Evolutionary conservation across 2,329 filamentous ascomycete species (phyloP).

Genomic region (Ceratocystis smalleyi): DNA sequence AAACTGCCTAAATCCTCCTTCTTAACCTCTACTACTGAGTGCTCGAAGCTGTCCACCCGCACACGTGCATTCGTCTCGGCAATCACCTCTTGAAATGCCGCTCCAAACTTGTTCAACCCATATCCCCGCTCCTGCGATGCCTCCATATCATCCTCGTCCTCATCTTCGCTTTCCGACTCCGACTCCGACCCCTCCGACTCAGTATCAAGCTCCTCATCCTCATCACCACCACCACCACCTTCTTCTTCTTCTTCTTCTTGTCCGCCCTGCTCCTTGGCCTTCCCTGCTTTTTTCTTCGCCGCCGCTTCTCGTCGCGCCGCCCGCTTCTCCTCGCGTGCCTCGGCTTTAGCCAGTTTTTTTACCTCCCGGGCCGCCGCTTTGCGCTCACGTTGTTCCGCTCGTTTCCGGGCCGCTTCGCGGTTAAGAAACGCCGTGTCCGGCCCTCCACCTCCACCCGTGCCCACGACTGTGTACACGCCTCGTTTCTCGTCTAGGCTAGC

Average conservation of each 20-base stretch:
- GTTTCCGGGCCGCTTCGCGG: constrained; percentile 48
- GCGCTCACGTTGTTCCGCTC: constrained; percentile 44
- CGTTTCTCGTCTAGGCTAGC: constrained; percentile 76
- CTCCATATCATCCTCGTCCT: constrained; percentile 41
- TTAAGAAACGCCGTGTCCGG: constrained; percentile 56
- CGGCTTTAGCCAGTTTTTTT: constrained; percentile 39
- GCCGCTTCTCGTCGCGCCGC: constrained; percentile 35
- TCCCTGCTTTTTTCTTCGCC: background rate
- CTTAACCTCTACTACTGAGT: constrained; percentile 92
- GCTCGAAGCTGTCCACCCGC: constrained; percentile 89
- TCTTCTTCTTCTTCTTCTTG: background rate
- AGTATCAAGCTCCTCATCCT: constrained; percentile 34
- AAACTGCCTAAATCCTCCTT: constrained; percentile 89
- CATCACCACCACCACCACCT: constrained; percentile 27
- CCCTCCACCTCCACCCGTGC: constrained; percentile 73
- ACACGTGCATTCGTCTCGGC: constrained; percentile 80
- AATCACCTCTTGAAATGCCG: constrained; percentile 89
- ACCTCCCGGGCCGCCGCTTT: constrained; percentile 49
- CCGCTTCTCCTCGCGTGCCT: constrained; percentile 44
- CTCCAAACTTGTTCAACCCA: constrained; percentile 79
- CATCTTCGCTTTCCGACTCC: constrained; percentile 25
- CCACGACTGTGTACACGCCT: constrained; percentile 82
- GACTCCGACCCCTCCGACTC: constrained; percentile 24
- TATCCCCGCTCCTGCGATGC: constrained; percentile 45
- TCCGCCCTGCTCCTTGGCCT: background rate